These are phyloP conservation scores for Colletotrichum shisoi DNA, from an alignment of 2,329 filamentous ascomycete genomes.

Conservation along the genomic window DNA sequence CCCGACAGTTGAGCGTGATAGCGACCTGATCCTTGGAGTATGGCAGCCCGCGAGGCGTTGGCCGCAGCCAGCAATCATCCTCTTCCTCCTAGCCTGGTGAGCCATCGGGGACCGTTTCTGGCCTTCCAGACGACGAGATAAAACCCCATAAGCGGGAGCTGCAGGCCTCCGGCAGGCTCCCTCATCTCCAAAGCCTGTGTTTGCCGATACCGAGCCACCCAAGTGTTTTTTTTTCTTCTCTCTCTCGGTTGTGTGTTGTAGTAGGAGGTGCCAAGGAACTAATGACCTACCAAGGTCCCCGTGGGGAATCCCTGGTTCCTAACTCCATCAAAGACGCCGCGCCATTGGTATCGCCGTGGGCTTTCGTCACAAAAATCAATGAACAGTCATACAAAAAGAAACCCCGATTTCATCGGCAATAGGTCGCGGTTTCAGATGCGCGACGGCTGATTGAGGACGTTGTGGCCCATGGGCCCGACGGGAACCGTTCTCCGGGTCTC, in stretches of 20 bases:
- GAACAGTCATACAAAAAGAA: not conserved
- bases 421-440: conserved; percentile 11
- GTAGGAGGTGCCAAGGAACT: not conserved
- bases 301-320: not conserved
- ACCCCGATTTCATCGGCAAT: not conserved
- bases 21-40: conserved; percentile 16
- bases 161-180: not conserved
- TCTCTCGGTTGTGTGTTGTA: not conserved
- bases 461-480: conserved; percentile 29
- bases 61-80: not conserved
- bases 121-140: not conserved
- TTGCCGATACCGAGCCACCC: conserved; percentile 11
- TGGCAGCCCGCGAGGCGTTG: conserved; percentile 7
- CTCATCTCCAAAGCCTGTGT: conserved; percentile 14
- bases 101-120: not conserved
- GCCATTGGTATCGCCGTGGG: conserved; percentile 15
- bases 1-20: not conserved
- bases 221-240: not conserved
- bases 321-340: conserved; percentile 19
- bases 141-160: not conserved
- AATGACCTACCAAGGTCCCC: conserved; percentile 12
- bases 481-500: conserved; percentile 17
- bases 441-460: conserved; percentile 34
- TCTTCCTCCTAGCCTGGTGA: conserved; percentile 1
- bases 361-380: not conserved